phyloP scores from a whole-genome alignment of 495 filamentous ascomycete genomes.

The Aspergillus hancockii region DNA sequence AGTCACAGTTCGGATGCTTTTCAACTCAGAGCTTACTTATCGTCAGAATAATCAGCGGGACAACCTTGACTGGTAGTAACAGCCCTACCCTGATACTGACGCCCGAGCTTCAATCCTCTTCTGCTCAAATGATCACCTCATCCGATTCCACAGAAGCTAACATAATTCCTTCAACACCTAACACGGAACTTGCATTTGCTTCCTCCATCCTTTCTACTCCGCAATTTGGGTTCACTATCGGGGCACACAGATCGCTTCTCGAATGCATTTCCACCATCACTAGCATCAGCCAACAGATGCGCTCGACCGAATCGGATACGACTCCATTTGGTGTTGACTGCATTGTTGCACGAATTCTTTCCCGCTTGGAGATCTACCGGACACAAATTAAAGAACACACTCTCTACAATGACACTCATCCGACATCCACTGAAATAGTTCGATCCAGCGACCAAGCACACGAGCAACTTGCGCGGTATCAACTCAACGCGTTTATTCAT shows the following conservation, averaged over 20 bases:
- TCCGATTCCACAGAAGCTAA: neutral
- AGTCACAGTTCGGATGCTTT: slow-evolving; percentile 16
- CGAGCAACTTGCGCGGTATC: slow-evolving; percentile 10
- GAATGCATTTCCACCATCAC: slow-evolving; percentile 17
- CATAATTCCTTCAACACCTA: neutral
- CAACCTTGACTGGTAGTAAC: slow-evolving; percentile 6
- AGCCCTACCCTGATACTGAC: neutral
- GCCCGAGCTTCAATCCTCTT: neutral
- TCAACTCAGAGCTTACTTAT: slow-evolving; percentile 20
- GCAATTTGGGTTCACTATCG: slow-evolving; percentile 17
- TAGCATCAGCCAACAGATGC: slow-evolving; percentile 7
- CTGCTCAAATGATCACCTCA: neutral
- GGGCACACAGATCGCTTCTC: slow-evolving; percentile 10
- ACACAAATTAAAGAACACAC: neutral
- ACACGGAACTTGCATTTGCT: neutral
- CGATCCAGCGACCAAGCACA: neutral
- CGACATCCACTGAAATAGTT: neutral
- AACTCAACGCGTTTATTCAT: slow-evolving; percentile 19
- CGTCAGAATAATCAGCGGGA: slow-evolving; percentile 18
- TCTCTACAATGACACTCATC: neutral
- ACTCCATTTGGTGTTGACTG: slow-evolving; percentile 8
- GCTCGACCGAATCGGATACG: neutral
- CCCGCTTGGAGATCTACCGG: neutral
- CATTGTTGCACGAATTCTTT: slow-evolving; percentile 6
- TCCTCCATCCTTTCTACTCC: slow-evolving; percentile 11